phyloP scores from a whole-genome alignment of 1,139 yeast species.

The Debaryomycetaceae sp. region DNA sequence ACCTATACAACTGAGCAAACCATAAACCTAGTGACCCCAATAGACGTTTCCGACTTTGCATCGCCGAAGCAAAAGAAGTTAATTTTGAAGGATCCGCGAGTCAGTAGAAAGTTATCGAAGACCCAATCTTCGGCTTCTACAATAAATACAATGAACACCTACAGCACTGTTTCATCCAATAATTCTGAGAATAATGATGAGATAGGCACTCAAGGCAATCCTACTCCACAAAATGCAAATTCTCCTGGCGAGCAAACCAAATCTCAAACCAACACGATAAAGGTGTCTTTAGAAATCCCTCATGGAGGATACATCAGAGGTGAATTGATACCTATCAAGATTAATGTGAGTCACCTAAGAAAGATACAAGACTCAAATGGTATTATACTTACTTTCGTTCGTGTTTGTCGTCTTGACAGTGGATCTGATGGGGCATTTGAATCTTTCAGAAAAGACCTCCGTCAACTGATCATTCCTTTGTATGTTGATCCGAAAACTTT shows the following conservation, averaged over 20 bases:
- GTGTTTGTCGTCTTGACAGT: constrained; percentile 74
- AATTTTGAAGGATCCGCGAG: constrained; percentile 49
- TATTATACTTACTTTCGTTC: constrained; percentile 70
- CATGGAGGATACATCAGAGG: constrained; percentile 75
- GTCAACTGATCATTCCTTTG: constrained; percentile 76
- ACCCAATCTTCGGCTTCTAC: constrained; percentile 55
- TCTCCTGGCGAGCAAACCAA: constrained; percentile 5
- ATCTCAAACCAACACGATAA: constrained; percentile 32
- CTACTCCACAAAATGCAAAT: neutral
- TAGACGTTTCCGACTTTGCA: constrained; percentile 66
- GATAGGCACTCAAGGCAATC: neutral
- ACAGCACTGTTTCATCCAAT: constrained; percentile 30
- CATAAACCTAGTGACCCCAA: constrained; percentile 64
- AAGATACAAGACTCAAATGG: constrained; percentile 73
- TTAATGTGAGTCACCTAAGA: constrained; percentile 65
- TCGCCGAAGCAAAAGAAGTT: constrained; percentile 66
- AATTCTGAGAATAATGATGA: neutral
- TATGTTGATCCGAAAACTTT: constrained; percentile 68
- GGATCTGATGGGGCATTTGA: constrained; percentile 65
- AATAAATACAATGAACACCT: constrained; percentile 36
- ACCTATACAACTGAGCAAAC: constrained; percentile 49
- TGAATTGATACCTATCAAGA: constrained; percentile 69
- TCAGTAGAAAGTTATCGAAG: constrained; percentile 27
- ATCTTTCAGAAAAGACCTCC: constrained; percentile 79
- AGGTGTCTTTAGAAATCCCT: constrained; percentile 57